A percentile compares a stretch with the other conserved stretches of the same genome.
These are phyloP conservation scores for Neurospora tetrasperma DNA, from an alignment of 495 filamentous ascomycete species.

Conservation along the genomic window DNA sequence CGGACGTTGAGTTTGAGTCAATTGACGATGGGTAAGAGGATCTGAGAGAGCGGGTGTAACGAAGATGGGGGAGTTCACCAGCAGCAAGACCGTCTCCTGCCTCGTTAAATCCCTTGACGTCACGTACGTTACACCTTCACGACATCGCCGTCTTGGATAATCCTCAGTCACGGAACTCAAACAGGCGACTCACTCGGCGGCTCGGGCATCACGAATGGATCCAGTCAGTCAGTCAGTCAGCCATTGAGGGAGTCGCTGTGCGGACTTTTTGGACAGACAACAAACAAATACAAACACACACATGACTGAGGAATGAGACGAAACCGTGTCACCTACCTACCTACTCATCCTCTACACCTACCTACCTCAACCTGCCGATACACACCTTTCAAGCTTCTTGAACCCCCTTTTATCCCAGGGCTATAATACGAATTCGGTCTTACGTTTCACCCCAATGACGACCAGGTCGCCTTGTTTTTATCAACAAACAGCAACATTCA, in stretches of 20 bases:
- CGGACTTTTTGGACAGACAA: background rate
- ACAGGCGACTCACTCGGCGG: background rate
- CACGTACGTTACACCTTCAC: background rate
- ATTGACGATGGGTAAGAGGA: conserved; percentile 32
- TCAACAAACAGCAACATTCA: background rate
- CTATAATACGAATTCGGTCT: background rate
- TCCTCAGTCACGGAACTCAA: background rate
- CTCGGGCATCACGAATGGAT: background rate
- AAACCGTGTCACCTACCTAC: background rate
- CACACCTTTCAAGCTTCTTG: background rate
- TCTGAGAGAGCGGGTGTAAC: background rate
- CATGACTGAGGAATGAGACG: background rate
- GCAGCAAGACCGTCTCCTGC: background rate
- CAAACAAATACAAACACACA: background rate
- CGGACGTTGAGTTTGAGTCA: conserved; percentile 41
- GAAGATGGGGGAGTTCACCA: background rate
- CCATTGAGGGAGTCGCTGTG: background rate
- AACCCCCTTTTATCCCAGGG: background rate
- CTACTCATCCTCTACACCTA: background rate
- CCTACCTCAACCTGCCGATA: background rate
- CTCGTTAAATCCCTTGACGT: background rate
- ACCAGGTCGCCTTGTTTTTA: background rate
- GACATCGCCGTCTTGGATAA: background rate
- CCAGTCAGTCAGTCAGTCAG: background rate
- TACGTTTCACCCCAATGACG: background rate